phyloP scores from a whole-genome alignment of 352 stramenopile species.

The Phytophthora fragariae region DNA sequence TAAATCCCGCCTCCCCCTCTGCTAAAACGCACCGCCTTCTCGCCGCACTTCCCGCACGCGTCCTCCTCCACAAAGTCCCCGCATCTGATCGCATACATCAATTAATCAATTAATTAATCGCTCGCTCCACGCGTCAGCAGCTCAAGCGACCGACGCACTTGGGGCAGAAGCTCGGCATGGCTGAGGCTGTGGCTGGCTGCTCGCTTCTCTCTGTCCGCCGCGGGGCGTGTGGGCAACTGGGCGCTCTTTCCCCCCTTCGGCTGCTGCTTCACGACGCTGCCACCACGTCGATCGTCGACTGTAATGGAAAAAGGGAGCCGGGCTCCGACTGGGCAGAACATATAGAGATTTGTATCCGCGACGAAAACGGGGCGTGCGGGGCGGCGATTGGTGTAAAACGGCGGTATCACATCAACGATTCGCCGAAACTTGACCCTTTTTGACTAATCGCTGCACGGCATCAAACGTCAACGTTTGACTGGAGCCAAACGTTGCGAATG shows the following conservation, averaged over 20 bases:
- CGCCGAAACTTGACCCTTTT: conserved; percentile 24
- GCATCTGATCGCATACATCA: conserved; percentile 42
- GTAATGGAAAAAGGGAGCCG: conserved; percentile 22
- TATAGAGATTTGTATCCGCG: conserved; percentile 29
- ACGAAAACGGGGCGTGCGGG: conserved; percentile 21
- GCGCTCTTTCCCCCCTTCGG: conserved; percentile 13
- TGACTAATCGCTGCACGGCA: conserved; percentile 23
- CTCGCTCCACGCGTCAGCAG: background rate
- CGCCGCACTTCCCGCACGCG: conserved; percentile 69
- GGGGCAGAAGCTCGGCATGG: conserved; percentile 76
- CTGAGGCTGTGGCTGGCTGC: background rate
- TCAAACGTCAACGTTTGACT: conserved; percentile 21
- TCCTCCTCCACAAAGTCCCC: conserved; percentile 64
- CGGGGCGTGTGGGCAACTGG: conserved; percentile 22
- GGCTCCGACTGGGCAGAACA: conserved; percentile 12
- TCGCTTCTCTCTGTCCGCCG: conserved; percentile 24
- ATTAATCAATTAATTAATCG: background rate
- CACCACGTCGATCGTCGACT: conserved; percentile 38
- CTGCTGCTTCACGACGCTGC: conserved; percentile 29
- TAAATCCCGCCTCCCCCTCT: background rate
- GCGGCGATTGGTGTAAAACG: conserved; percentile 36
- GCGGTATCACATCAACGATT: conserved; percentile 15
- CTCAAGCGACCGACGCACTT: conserved; percentile 42
- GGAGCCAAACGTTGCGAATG: conserved; percentile 26
- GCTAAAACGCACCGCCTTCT: conserved; percentile 54